Evolutionary conservation across 108 stramenopile genomes (phyloP).

Genomic region (Pseudonitzschia pungens): DNA sequence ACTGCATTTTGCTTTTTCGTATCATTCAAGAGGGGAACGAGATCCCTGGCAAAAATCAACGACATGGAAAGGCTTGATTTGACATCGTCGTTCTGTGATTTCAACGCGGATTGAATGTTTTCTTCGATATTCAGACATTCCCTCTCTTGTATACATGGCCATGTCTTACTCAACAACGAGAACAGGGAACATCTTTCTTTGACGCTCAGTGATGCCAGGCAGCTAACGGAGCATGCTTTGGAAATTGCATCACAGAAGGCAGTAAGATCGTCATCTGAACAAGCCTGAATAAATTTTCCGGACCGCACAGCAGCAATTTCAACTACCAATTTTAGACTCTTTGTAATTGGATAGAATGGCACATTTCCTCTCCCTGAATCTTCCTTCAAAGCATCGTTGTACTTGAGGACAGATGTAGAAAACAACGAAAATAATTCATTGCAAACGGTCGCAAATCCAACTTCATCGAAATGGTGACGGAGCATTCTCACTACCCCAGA

Average conservation of each 20-base stretch:
- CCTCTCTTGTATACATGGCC: slow-evolving; percentile 3
- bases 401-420: not conserved
- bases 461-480: slow-evolving; percentile 14
- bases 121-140: slow-evolving; percentile 3
- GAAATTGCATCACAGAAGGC: not conserved
- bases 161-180: not conserved
- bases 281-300: slow-evolving; percentile 3
- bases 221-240: slow-evolving; percentile 5
- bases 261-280: slow-evolving; percentile 7
- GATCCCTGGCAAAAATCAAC: slow-evolving; percentile 42
- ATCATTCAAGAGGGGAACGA: slow-evolving; percentile 50
- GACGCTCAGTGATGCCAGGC: not conserved
- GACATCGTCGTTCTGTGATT: slow-evolving; percentile 18
- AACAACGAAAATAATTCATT: slow-evolving; percentile 12
- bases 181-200: not conserved
- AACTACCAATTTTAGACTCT: slow-evolving; percentile 12
- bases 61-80: slow-evolving; percentile 10
- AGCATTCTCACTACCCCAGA: slow-evolving; percentile 21
- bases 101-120: slow-evolving; percentile 10
- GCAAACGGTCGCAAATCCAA: slow-evolving; percentile 7
- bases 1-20: slow-evolving; percentile 30
- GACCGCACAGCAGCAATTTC: slow-evolving; percentile 4
- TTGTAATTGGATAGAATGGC: slow-evolving; percentile 1
- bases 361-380: slow-evolving; percentile 2
- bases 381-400: not conserved